Evolutionary conservation across 805 yeast species (phyloP), one percentile per base, ranked within the genome.

Genomic region (Sugiyamaella chiloensis): DNA sequence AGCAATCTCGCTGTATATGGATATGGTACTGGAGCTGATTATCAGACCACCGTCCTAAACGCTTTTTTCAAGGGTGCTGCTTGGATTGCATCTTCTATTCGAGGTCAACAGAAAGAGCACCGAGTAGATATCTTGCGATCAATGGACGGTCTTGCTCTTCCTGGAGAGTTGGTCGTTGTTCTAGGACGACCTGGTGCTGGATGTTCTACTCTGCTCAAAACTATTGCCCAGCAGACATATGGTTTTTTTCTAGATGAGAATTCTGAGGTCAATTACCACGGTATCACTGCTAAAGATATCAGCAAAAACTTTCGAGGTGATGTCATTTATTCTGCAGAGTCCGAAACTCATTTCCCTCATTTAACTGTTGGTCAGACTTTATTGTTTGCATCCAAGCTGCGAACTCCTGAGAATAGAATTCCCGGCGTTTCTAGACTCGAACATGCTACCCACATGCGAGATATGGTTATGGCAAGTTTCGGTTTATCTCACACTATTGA

Each of bases 111-210:
- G 57, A 63, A 72, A 70, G 23, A 64, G 1, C 67, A 75, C 54
- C 51, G 58, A 50, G 51, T 63, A 52, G 46, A 62, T 54, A 49
- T 60, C 58, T 48, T 78, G 66, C 55, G 76, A 66, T 55, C 78
- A 71, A 53, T 69, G 75, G 83, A 79, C 52, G 86, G 82, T 20
- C 53, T 75, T 12, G 60, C 78, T 32, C 69, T 68, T 46, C 84
- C 88, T 2, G 88, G 89, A 47, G 82, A 82, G 52, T 70, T 83
- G 40, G 78, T 83, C 4, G 85, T 84, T 46, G 90, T 85, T 8
- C 68, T 85, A 40, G 91, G 93, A 48, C 76, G 90, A 64, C 91
- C 91, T 1, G 91, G 91, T 57, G 74, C 85, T 30, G 87, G 87
- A 36, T 81, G 87, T 57, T 69, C 85, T 5, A 80, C 86, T 3